Evolutionary conservation across 2,329 filamentous ascomycete species (phyloP), one percentile per base, ranked within the genome.

Genomic region (Sclerotinia nivalis): DNA sequence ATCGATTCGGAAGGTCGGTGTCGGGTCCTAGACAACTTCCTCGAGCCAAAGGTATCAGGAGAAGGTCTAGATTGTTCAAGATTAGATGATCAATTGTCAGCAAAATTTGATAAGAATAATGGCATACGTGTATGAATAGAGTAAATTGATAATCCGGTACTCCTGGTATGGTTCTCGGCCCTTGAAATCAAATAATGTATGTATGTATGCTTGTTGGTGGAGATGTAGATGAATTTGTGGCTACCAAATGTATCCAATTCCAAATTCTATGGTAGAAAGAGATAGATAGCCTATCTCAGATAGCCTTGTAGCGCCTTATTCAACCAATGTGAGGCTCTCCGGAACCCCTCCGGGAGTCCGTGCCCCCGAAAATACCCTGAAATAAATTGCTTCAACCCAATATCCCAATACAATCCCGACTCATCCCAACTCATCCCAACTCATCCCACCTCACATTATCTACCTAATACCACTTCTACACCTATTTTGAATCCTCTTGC

Each of bases 31-130:
- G n/a, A 25, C 18, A 20, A 20, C 9, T 22, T 22, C 34, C 8
- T 59, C n/a, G 56, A 43, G 37, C 13, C 28, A 43, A 6, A 9
- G 12, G 37, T 28, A 25, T 43, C 8, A 59, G 7, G n/a, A 59
- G 56, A 59, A 34, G 37, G 43, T 61, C 59, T 61, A 61, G 59
- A 62, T 10, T 12, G 18, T 20, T 28, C 28, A 12, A 13, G 22
- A 37, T 62, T 31, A 50, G 45, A 50, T 34, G 9, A 49, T 61
- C 22, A 61, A 61, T 61, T 47, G 59, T 62, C 60, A 62, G 60
- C 60, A 34, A 2, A 18, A 37, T 10, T 15, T n/a, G 60, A 62
- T 34, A 37, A 37, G 28, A 2, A 49, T 34, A 4, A 25, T n/a
- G 20, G n/a, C 60, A 18, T 62, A 50, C 60, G n/a, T 37, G n/a